Evolutionary conservation across 768 basidiomycete species (phyloP).

Genomic region (Obba rivulosa): DNA sequence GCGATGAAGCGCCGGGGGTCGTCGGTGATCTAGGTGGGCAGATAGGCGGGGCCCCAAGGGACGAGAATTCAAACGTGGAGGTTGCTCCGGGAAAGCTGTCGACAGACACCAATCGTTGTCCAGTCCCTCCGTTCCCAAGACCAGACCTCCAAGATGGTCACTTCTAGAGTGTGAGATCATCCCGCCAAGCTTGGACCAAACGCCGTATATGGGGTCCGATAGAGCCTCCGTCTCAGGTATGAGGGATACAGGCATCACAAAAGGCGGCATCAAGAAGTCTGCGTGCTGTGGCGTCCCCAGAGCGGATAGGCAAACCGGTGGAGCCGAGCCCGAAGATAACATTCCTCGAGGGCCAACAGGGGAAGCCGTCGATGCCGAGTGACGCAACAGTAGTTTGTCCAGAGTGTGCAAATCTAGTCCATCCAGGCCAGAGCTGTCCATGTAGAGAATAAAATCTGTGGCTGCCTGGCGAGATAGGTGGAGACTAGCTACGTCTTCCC

Average conservation of each 20-base stretch:
- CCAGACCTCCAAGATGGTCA: slow-evolving; percentile 34
- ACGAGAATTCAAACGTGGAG: too few relatives aligned
- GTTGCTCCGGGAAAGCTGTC: background rate
- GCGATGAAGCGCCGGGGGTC: too few relatives aligned
- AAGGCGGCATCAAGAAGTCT: slow-evolving; percentile 55
- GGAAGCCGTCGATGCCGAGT: slow-evolving; percentile 33
- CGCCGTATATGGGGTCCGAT: background rate
- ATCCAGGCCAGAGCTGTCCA: slow-evolving; percentile 42
- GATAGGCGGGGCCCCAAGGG: too few relatives aligned
- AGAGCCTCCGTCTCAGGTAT: slow-evolving; percentile 16
- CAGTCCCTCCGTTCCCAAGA: slow-evolving; percentile 14
- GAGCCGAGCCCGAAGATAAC: slow-evolving; percentile 8
- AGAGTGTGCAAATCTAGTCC: slow-evolving; percentile 28
- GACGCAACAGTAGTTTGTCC: slow-evolving; percentile 31
- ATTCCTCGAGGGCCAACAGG: slow-evolving; percentile 37
- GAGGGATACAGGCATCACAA: slow-evolving; percentile 37
- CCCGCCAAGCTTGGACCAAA: slow-evolving; percentile 26
- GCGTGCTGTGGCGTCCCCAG: slow-evolving; percentile 32
- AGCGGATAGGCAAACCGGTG: slow-evolving; percentile 18
- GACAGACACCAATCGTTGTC: slow-evolving; percentile 8
- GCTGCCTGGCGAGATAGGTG: slow-evolving; percentile 32
- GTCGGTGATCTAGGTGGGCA: too few relatives aligned
- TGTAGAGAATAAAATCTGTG: slow-evolving; percentile 47
- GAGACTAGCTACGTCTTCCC: slow-evolving; percentile 26
- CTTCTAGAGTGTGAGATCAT: slow-evolving; percentile 21